Evolutionary conservation across 148 eudicot species (phyloP).

Genomic region (Rhododendron kiyosumense): DNA sequence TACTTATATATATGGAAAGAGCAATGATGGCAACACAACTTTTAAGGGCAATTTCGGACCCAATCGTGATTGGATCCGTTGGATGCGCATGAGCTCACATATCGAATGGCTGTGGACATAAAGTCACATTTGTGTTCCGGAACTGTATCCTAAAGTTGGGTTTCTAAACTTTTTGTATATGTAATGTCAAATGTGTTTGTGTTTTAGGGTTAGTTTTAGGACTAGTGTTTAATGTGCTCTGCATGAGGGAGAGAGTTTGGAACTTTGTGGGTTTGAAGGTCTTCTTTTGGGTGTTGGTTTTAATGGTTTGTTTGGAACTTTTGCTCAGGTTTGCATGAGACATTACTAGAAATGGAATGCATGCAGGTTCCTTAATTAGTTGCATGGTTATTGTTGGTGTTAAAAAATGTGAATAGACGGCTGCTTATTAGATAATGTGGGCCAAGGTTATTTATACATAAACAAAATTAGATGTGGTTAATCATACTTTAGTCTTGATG

Average conservation of each 20-base stretch:
- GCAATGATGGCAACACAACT: not conserved
- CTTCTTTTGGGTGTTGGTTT: not conserved
- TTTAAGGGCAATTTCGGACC: too few relatives aligned
- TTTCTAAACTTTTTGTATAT: not conserved
- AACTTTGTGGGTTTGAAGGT: not conserved
- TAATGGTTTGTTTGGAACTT: not conserved
- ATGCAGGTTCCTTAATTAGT: not conserved
- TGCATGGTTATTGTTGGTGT: not conserved
- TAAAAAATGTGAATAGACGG: not conserved
- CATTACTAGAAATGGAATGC: not conserved
- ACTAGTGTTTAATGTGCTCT: not conserved
- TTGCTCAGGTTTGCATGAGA: not conserved
- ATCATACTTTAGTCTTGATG: not conserved
- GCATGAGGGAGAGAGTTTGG: not conserved
- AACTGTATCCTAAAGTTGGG: not conserved
- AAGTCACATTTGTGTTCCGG: too few relatives aligned
- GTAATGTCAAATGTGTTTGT: not conserved
- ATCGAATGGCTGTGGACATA: not conserved
- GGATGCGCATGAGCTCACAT: too few relatives aligned
- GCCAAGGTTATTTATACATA: not conserved
- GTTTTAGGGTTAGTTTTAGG: not conserved
- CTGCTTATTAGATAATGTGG: not conserved
- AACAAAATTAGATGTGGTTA: not conserved
- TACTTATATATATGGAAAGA: not conserved
- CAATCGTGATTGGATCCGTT: too few relatives aligned